A percentile compares a stretch with the other conserved stretches of the same genome.
Evolutionary conservation across 345 rosid genomes (phyloP).

Genomic region (Salix viminalis): DNA sequence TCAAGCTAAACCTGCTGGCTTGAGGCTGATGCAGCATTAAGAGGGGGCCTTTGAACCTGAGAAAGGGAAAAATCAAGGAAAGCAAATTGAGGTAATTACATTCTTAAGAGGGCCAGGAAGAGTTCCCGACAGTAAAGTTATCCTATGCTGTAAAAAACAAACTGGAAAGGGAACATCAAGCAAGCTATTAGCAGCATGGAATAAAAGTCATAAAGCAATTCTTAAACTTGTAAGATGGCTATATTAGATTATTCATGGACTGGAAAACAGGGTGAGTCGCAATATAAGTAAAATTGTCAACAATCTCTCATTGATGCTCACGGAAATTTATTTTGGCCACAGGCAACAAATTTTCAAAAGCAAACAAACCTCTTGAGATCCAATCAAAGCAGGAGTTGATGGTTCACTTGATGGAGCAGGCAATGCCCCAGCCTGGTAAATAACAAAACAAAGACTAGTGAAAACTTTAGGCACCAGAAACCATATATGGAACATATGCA

Average conservation of each 20-base stretch:
- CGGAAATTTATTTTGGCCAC: not conserved
- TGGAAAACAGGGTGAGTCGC: not conserved
- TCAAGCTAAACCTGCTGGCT: conserved; percentile 39
- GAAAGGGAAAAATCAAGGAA: not conserved
- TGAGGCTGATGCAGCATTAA: conserved; percentile 25
- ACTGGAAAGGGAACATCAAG: not conserved
- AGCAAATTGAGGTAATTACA: not conserved
- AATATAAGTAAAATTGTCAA: not conserved
- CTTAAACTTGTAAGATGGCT: not conserved
- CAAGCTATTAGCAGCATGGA: not conserved
- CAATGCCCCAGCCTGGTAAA: conserved; percentile 44
- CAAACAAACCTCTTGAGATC: conserved; percentile 46
- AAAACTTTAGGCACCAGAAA: not conserved
- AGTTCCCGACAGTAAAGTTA: not conserved
- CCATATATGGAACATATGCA: not conserved
- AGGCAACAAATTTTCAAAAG: not conserved
- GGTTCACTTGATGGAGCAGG: conserved; percentile 44
- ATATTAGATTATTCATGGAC: not conserved
- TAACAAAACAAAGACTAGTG: conserved; percentile 14
- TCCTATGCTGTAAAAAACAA: not conserved
- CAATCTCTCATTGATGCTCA: not conserved
- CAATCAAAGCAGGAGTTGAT: conserved; percentile 39
- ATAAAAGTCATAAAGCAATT: not conserved
- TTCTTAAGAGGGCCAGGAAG: not conserved
- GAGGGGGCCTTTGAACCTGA: conserved; percentile 34